Base-by-base conservation (phyloP, 345 rosid species). In the Salix koriyanagi region DNA sequence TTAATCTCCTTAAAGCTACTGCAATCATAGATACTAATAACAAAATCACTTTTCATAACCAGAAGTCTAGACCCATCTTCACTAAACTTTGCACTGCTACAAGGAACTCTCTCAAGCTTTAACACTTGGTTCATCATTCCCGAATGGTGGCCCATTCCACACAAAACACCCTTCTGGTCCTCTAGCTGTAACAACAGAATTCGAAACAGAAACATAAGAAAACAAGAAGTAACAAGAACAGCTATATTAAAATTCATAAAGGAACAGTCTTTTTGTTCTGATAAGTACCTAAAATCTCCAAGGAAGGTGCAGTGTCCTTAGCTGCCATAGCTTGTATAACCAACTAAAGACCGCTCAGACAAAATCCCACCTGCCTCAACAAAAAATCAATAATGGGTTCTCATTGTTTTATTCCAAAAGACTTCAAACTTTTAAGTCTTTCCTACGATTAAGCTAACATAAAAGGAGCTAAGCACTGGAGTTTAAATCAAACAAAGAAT, bases 101-200 rank as follows among this genome's bases (percentile, higher is more conserved):
- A 91, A 5, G 91, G 76, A 83, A 89, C 87, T 74, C 75, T 85
- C 36, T 89, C 96, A 15, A 89, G 86, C 25, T 85, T 90, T 92
- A 36, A 81, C 41, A 52, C 82, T 81, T 2, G 98, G 99, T 50
- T 90, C 88, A 75, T 81, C 82, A 44, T 87, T 87, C 69, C 52
- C 72, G 37, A 93, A 91, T 8, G 99, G 98, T 70, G 97, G 99
- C 9, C 97, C 99, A 77, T 83, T 86, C 99, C 97, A 95, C 44
- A 95, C 78, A 73, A 77, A 81, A 65, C 86, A 93, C 16, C 96
- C 90, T 12, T 90, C 96, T 4, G 96, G 91, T 76, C 89, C 97
- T 74, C 94, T 83, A 83, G 93, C 97, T 95, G 28, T 79, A 18
- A 68, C 1, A 34, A 9, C 36, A 6, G 46, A 28, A 19, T n/a